Percentiles rank a stretch among this genome's conserved stretches.
Evolutionary conservation across 23 red algal species (phyloP).

Genomic region (Cyanidiococcus yangmingshanensis): DNA sequence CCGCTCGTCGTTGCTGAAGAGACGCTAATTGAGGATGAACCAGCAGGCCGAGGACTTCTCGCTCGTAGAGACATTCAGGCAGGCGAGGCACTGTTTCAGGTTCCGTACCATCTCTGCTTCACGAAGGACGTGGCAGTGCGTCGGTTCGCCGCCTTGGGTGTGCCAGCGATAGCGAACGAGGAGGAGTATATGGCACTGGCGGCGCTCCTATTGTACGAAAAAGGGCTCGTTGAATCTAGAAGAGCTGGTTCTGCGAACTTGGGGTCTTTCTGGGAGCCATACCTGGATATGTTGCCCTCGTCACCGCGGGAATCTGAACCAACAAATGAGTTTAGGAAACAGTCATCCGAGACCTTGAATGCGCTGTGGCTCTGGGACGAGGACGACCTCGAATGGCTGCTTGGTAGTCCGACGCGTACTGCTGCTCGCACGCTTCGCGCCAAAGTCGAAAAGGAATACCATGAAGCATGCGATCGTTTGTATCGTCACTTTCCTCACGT

Average conservation of each 20-base stretch:
- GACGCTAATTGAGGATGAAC: slow-evolving; percentile 75
- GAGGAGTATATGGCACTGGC: slow-evolving; percentile 90
- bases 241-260: slow-evolving; percentile 22
- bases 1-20: slow-evolving; percentile 70
- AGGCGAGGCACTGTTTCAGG: slow-evolving; percentile 82
- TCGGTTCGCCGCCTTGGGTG: slow-evolving; percentile 19
- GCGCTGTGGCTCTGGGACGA: slow-evolving; percentile 73
- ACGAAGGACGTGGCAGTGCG: slow-evolving; percentile 49
- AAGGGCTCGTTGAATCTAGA: background rate
- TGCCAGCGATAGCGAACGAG: slow-evolving; percentile 27
- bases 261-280: slow-evolving; percentile 80
- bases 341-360: background rate
- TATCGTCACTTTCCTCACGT: slow-evolving; percentile 8
- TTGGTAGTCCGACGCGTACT: slow-evolving; percentile 55
- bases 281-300: slow-evolving; percentile 61
- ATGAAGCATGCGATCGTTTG: background rate
- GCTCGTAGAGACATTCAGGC: slow-evolving; percentile 46
- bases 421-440: slow-evolving; percentile 35
- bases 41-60: slow-evolving; percentile 62
- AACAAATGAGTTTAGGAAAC: slow-evolving; percentile 12
- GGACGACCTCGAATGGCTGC: slow-evolving; percentile 38
- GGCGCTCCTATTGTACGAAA: slow-evolving; percentile 53
- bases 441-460: slow-evolving; percentile 64
- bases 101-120: slow-evolving; percentile 53
- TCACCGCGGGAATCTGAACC: background rate